Evolutionary conservation across 2,329 filamentous ascomycete genomes (phyloP).

Genomic region (Trichoderma sp.): DNA sequence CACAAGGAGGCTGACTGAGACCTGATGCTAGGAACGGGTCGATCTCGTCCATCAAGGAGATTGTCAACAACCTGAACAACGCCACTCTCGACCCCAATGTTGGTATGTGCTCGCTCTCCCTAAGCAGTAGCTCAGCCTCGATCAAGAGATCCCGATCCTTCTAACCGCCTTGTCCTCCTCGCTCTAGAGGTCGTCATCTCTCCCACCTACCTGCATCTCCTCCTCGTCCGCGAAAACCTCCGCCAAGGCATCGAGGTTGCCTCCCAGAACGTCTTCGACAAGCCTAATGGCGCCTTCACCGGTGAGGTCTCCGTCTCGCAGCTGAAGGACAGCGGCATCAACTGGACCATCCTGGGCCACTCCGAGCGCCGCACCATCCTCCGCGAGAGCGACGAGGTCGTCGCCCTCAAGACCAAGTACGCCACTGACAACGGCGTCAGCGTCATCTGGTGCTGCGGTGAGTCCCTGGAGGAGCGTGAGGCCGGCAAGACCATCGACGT

Average conservation of each 20-base stretch:
- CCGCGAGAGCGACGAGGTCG: constrained; percentile 77
- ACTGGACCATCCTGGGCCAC: constrained; percentile 91
- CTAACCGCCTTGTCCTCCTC: not conserved
- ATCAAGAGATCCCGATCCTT: not conserved
- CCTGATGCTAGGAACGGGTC: constrained; percentile 78
- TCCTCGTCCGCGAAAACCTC: constrained; percentile 76
- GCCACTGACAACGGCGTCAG: constrained; percentile 81
- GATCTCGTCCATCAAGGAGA: constrained; percentile 81
- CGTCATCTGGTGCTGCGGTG: constrained; percentile 97
- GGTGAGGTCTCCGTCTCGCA: constrained; percentile 93
- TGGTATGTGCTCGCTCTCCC: constrained; percentile 50
- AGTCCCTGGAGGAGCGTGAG: constrained; percentile 92
- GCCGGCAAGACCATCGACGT: constrained; percentile 79
- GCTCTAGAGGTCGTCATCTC: constrained; percentile 85
- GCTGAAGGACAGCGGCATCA: constrained; percentile 82
- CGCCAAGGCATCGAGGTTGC: constrained; percentile 77
- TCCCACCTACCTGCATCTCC: constrained; percentile 86
- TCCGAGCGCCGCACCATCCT: constrained; percentile 91
- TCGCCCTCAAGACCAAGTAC: constrained; percentile 92
- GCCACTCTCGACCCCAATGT: constrained; percentile 73
- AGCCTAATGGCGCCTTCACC: constrained; percentile 94
- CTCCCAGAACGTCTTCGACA: constrained; percentile 96
- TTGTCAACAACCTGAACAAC: constrained; percentile 84
- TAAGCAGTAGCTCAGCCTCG: not conserved
- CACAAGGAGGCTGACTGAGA: not conserved